Evolutionary conservation across 1,284 basidiomycete genomes (phyloP).

Genomic region (Ustilago cynodontis): DNA sequence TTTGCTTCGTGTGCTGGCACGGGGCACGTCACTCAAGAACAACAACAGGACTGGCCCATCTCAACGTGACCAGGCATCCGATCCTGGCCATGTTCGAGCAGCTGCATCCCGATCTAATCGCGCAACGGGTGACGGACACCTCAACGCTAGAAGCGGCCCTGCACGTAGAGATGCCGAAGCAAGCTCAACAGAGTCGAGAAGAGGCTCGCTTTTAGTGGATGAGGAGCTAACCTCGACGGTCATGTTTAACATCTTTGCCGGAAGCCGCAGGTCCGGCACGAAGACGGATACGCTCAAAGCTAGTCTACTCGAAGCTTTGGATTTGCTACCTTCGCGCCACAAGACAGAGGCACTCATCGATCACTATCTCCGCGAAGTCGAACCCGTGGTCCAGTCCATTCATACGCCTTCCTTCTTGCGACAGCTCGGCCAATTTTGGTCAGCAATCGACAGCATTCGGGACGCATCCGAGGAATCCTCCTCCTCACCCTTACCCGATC

Average conservation of each 20-base stretch:
- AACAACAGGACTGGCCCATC: slow-evolving; percentile 1
- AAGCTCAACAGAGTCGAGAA: background rate
- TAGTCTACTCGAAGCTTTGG: slow-evolving; percentile 21
- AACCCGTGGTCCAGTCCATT: slow-evolving; percentile 39
- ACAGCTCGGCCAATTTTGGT: slow-evolving; percentile 41
- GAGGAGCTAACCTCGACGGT: slow-evolving; percentile 18
- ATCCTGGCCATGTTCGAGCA: background rate
- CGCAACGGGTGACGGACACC: background rate
- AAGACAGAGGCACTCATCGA: slow-evolving; percentile 40
- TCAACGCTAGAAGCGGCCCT: background rate
- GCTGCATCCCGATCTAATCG: background rate
- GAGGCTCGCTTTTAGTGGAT: background rate
- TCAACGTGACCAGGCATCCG: background rate
- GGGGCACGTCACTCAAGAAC: slow-evolving; percentile 28
- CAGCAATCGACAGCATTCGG: slow-evolving; percentile 12
- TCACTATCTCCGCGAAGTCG: slow-evolving; percentile 42
- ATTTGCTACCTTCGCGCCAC: slow-evolving; percentile 30
- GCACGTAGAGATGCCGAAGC: background rate
- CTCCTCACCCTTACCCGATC: slow-evolving; percentile 16
- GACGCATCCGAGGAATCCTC: background rate
- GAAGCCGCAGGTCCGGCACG: background rate
- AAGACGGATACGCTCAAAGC: background rate
- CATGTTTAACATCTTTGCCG: slow-evolving; percentile 23
- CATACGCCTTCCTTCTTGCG: slow-evolving; percentile 35
- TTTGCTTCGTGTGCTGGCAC: slow-evolving; percentile 31